phyloP scores from a whole-genome alignment of 2,329 filamentous ascomycete species.

The Fusarium sp. region DNA sequence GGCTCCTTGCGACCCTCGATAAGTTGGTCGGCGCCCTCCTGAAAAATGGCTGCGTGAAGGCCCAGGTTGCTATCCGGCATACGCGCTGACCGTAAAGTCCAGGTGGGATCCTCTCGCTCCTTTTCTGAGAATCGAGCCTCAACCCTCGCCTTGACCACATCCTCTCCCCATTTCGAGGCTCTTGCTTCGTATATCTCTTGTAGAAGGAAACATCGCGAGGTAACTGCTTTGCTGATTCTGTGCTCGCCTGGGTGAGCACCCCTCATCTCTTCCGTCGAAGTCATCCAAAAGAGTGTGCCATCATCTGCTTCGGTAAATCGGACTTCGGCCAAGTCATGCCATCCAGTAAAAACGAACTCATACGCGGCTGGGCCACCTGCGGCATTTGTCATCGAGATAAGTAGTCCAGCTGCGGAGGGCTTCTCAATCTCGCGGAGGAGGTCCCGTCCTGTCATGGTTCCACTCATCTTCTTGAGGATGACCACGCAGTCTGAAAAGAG shows the following conservation, averaged over 20 bases:
- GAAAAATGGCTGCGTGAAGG: constrained; percentile 76
- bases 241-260: constrained; percentile 61
- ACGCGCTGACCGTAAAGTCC: constrained; percentile 79
- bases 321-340: constrained; percentile 75
- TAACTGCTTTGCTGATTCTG: constrained; percentile 59
- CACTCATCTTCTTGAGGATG: constrained; percentile 76
- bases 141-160: constrained; percentile 85
- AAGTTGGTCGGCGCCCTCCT: constrained; percentile 73
- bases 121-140: constrained; percentile 85
- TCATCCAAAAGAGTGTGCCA: constrained; percentile 74
- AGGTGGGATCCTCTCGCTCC: constrained; percentile 84
- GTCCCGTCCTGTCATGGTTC: constrained; percentile 76
- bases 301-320: constrained; percentile 79
- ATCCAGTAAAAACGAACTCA: constrained; percentile 81
- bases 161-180: constrained; percentile 81
- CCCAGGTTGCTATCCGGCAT: constrained; percentile 70
- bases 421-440: constrained; percentile 88
- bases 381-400: constrained; percentile 72
- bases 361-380: constrained; percentile 70
- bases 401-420: constrained; percentile 72
- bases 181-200: constrained; percentile 82
- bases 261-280: constrained; percentile 70
- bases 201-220: constrained; percentile 76
- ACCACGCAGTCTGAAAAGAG: constrained; percentile 87
- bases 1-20: constrained; percentile 74